A percentile compares a stretch with the other conserved stretches of the same genome.
These are phyloP conservation scores for Fonsecaea pugnacius DNA, from an alignment of 2,329 filamentous ascomycete genomes.

Conservation along the genomic window DNA sequence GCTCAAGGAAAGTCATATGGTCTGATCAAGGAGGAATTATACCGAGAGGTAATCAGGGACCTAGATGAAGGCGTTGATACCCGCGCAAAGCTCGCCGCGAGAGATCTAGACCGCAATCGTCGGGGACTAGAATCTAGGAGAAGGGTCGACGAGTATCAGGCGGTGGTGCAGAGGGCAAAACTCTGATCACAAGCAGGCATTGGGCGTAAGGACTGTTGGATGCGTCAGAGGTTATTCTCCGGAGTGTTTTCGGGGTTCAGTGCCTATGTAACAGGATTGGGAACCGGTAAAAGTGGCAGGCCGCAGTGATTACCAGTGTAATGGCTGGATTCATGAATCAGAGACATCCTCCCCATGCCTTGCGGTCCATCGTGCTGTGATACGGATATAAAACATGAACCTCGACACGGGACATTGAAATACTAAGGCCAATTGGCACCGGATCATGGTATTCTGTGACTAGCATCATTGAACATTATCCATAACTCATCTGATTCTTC, in stretches of 20 bases:
- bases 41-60: constrained; percentile 65
- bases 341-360: not conserved
- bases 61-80: constrained; percentile 52
- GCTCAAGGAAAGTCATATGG: constrained; percentile 70
- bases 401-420: not conserved
- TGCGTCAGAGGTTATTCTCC: not conserved
- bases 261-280: not conserved
- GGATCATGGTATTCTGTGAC: too few species aligned
- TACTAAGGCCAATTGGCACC: too few species aligned
- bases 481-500: too few species aligned
- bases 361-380: not conserved
- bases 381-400: not conserved
- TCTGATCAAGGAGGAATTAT: constrained; percentile 75
- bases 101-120: constrained; percentile 50
- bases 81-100: constrained; percentile 53
- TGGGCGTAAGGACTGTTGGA: not conserved
- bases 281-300: not conserved
- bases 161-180: constrained; percentile 49
- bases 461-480: too few species aligned
- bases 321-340: not conserved
- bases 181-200: constrained; percentile 39
- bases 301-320: not conserved
- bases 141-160: constrained; percentile 58
- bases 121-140: constrained; percentile 51
- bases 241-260: not conserved